Conservation (phyloP, 768 basidiomycete species). For the Epithele typhae region DNA sequence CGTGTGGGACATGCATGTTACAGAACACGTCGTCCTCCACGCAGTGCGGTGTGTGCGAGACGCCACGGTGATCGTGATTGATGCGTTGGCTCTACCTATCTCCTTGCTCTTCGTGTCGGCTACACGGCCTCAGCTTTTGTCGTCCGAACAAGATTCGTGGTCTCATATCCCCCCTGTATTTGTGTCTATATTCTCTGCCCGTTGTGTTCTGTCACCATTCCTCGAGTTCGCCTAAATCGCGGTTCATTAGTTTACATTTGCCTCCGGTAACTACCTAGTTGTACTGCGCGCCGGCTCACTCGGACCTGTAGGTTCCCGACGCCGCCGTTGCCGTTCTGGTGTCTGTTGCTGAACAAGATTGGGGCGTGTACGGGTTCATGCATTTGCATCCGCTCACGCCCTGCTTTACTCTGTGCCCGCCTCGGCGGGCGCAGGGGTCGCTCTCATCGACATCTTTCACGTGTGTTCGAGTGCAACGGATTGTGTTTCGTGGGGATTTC, state of each 20-base stretch:
- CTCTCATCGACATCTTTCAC: no score
- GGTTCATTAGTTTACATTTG: conserved; percentile 11
- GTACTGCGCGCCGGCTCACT: conserved; percentile 16
- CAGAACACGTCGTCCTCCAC: conserved; percentile 34
- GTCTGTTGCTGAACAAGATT: conserved; percentile 2
- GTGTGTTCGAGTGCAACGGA: no score
- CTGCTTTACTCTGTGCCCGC: no score
- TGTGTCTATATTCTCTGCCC: conserved; percentile 11
- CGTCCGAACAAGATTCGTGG: conserved; percentile 9
- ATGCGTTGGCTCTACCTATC: conserved; percentile 26
- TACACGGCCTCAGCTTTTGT: conserved; percentile 1
- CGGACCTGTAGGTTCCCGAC: not conserved
- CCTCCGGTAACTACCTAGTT: conserved; percentile 11
- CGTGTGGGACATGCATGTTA: conserved; percentile 48
- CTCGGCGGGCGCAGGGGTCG: no score
- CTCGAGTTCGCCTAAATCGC: not conserved
- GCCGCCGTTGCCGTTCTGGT: not conserved
- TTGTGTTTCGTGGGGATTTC: no score
- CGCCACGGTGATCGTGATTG: conserved; percentile 20
- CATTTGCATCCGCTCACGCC: not conserved
- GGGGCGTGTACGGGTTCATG: not conserved
- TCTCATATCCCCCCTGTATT: not conserved
- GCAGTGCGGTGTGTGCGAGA: conserved; percentile 45
- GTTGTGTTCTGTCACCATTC: conserved; percentile 1
- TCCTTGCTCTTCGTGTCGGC: conserved; percentile 6